Percentiles rank a stretch among this genome's conserved stretches.
Evolutionary conservation across 2,329 filamentous ascomycete genomes (phyloP).

Genomic region (Teratosphaeriaceae sp.): DNA sequence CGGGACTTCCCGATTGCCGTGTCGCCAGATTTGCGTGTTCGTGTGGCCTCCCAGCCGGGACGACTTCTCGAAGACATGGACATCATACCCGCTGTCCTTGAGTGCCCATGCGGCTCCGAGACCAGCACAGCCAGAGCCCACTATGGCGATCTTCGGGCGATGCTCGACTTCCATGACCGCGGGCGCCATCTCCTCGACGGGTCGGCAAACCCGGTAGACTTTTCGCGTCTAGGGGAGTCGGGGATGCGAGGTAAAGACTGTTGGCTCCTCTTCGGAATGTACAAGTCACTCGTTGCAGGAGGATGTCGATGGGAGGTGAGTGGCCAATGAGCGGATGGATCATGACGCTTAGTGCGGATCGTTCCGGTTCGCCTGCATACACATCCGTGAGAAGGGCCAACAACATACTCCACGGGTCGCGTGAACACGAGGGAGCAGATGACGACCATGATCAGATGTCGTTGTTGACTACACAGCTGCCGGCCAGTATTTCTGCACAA

Average conservation of each 20-base stretch:
- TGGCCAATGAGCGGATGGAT: slow-evolving; percentile 1
- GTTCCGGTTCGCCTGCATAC: too few species aligned
- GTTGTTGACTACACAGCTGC: too few species aligned
- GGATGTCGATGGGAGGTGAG: too few species aligned
- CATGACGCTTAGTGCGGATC: not conserved
- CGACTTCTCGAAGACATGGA: slow-evolving; percentile 74
- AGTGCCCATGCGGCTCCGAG: slow-evolving; percentile 76
- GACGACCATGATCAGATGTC: too few species aligned
- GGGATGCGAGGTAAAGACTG: too few species aligned
- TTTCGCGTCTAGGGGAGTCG: too few species aligned
- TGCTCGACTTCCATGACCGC: not conserved
- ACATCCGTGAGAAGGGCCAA: too few species aligned
- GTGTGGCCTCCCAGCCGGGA: slow-evolving; percentile 72
- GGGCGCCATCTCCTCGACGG: slow-evolving; percentile 3
- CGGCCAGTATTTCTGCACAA: slow-evolving; percentile 25
- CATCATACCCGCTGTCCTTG: slow-evolving; percentile 69
- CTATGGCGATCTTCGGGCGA: slow-evolving; percentile 57
- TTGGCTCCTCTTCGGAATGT: too few species aligned
- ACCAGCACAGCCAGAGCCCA: slow-evolving; percentile 75
- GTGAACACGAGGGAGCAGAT: too few species aligned
- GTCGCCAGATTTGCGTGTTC: slow-evolving; percentile 65
- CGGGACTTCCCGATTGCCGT: slow-evolving; percentile 48
- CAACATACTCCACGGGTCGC: too few species aligned
- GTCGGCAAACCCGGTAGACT: too few species aligned
- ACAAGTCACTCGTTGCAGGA: too few species aligned